Evolutionary conservation across 1,139 yeast species (phyloP), one percentile per base, ranked within the genome.

Genomic region (Zygoascus meyerae): DNA sequence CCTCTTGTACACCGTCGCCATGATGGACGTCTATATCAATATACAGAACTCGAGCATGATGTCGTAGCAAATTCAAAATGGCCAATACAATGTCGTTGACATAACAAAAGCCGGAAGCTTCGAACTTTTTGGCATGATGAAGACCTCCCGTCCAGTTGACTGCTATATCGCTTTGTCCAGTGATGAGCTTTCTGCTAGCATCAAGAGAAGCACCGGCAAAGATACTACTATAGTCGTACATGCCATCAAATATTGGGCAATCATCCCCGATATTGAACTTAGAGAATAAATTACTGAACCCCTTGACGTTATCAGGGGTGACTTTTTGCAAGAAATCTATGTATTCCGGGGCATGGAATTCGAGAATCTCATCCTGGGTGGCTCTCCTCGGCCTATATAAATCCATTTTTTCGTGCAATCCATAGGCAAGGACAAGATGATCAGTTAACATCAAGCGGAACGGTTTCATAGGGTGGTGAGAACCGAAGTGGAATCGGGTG

Each of bases 1-100:
- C 97, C 65, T 92, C 97, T 63, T 92, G 97, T 1, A 92, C 98
- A 46, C 97, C 98, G 64, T 92, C 98, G 18, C 98, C 98, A 63
- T 92, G 98, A 64, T 92, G 98, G 21, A 92, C 78, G 64, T 92
- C 98, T 48, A 90, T 90, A 66, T 92, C 98, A 48, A 92, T 87
- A 63, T 92, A 92, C 60, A 92, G 71, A 3, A 92, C 97, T 48
- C 97, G 74, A 5, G 97, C 90, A 62, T 87, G 95, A 52, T 84
- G 84, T 52, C 97, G 73, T 55, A 92, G 72, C 48, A 92, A 68
- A 59, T 90, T 86, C 48, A 92, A 68, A 34, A 90, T 86, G 32
- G 95, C 87, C 49, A 92, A 69, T 1, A 90, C 98, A 56, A 92
- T 92, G 66, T 92, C 98, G 65, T 92, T 92, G 44, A 89, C 86